Base-by-base conservation (phyloP, 805 yeast genomes). In the Henningerozyma blattae region DNA sequence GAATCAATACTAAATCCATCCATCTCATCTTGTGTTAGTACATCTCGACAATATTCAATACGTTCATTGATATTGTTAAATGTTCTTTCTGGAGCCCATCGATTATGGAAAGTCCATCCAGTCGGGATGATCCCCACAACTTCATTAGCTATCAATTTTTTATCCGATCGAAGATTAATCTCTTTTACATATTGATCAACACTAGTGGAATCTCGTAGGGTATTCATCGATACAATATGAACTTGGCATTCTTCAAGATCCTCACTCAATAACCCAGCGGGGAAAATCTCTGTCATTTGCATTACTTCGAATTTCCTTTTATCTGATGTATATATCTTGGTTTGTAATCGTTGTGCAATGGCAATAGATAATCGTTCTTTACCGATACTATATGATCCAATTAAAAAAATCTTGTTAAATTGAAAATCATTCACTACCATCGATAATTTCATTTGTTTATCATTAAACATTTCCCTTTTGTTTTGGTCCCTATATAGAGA, bases 371-470 rank as follows among this genome's bases (percentile, higher is more conserved):
- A 53, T 37, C 78, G 71, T 52, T 91, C 98, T 51, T 91, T 91
- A 3, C 98, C 98, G 26, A 91, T 86, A 2, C 87, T 72, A 54
- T 91, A 91, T 0, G 95, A 77, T 0, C 97, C 97, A 13, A 91
- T 76, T 8, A 82, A 34, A 28, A 53, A 47, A 18, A 54, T 20
- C 24, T 20, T 20, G 24, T 20, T 26, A 7, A 41, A 16, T n/a
- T n/a, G n/a, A n/a, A 10, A 30, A 16, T 18, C n/a, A 16, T 10
- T 32, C 22, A 7, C 28, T n/a, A 32, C 35, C 18, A 32, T n/a
- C 22, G 27, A 31, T 36, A 69, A 61, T 26, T 68, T 44, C 28
- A 41, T 39, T 41, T 45, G 50, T 14, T 40, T 33, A 22, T 47
- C 48, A 32, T 40, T 42, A 36, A 50, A 48, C 7, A 43, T 20